Evolutionary conservation across 305 asterid species (phyloP), one percentile per base, ranked within the genome.

Genomic region (Coffea humblotiana): DNA sequence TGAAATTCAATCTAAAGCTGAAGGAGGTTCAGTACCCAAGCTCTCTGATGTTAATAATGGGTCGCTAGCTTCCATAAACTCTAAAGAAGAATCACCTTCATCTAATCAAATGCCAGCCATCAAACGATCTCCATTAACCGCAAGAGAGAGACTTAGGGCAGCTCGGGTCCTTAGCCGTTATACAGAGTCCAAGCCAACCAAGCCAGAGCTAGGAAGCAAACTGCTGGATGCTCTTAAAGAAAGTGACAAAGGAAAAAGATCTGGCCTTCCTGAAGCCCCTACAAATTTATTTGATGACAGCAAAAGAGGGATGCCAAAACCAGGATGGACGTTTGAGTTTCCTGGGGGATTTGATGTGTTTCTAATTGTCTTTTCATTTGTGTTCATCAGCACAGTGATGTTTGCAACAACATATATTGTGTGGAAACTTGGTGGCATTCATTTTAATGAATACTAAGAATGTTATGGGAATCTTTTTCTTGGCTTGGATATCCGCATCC

Each of bases 341-440:
- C 94, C 98, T 0, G 96, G 87, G 48, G 97, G 97, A 21, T 73
- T 88, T 72, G 98, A 93, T 71, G 92, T 86, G 48, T 88, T 90
- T 76, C 78, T 93, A 64, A 81, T 94, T 40, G 80, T 79, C 52
- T 81, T 94, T 81, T 94, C 98, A 1, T 90, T 94, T 52, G 91
- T 89, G 51, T 81, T 94, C 43, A 94, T 92, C 84, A 94, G 96
- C 88, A 71, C 97, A 1, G 79, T 91, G 40, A 94, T 94, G 98
- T 91, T 94, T 82, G 94, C 91, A 35, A 93, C 98, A 8, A 93
- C 98, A 0, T 93, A 78, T 82, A 23, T 94, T 32, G 98, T 95
- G 72, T 95, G 98, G 98, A 95, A 93, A 87, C 88, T 89, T 10
- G 98, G 98, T 77, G 98, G 94, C 77, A 93, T 95, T 64, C 98